Evolutionary conservation across 1,284 basidiomycete genomes (phyloP), one percentile per base, ranked within the genome.

Genomic region (Rhodotorula sp.): DNA sequence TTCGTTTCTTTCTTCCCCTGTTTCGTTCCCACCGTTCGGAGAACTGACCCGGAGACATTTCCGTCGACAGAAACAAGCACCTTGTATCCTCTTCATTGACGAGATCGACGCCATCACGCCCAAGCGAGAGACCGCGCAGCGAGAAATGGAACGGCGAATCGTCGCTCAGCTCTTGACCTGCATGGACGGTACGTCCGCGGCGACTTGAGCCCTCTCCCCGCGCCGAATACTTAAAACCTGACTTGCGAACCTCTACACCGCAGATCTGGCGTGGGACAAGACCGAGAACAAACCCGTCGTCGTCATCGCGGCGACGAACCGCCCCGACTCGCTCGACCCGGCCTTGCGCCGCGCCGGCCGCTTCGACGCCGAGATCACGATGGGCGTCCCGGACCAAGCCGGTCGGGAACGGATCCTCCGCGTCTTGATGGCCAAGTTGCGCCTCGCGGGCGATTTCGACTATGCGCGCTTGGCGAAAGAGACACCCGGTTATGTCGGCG

Each of bases 81-180:
- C 93, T 0, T 95, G 92, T 78, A 83, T 97, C 3, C 82, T 97
- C 6, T 97, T 97, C 83, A 91, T 97, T 62, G 96, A 99, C 81
- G 96, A 98, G 81, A 97, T 99, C 49, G 96, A 99, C 79, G 93
- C 96, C 10, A 97, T 99, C 77, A 98, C 95, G 1, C 93, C 93
- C 0, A 99, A 99, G 83, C 85, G 96, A 72, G 96, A 98, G 83
- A 98, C 91, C 74, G 96, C 96, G 0, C 93, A 96, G 79, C 84
- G 96, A 72, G 96, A 99, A 83, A 99, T 98, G 96, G 96, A 99
- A 79, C 85, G 95, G 57, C 86, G 96, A 14, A 98, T 99, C 71
- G 96, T 99, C 14, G 96, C 94, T 0, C 96, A 99, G 81, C 91
- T 98, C 67, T 83, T 98, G 64, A 99, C 96, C 0, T 98, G 94